Percentiles rank a stretch among this genome's conserved stretches.
Conservation (phyloP, 2,329 filamentous ascomycete genomes). For the Fusarium subtropicale region DNA sequence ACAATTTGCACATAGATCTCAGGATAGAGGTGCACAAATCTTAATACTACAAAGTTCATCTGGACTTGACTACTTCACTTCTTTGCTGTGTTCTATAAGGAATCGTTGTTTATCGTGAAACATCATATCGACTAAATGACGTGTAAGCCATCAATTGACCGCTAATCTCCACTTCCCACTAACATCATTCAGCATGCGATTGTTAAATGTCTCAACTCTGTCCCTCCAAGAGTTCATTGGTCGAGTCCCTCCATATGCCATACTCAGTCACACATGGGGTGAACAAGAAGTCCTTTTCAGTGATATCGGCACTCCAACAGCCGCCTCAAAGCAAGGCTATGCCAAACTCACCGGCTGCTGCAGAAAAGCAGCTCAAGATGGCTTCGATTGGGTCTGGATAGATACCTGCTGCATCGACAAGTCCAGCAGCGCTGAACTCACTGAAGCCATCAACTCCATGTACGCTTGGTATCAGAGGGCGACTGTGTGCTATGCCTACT, state of each 20-base stretch:
- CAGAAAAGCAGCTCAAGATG: conserved; percentile 14
- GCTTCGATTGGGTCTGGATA: conserved; percentile 18
- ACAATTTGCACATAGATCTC: conserved; percentile 34
- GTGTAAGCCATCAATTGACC: background rate
- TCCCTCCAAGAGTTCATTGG: conserved; percentile 10
- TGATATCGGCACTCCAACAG: background rate
- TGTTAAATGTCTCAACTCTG: conserved; percentile 18
- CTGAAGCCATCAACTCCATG: conserved; percentile 26
- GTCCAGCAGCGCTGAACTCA: conserved; percentile 25
- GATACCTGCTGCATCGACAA: conserved; percentile 32
- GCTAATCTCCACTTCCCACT: background rate
- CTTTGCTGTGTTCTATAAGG: background rate
- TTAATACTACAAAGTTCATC: conserved; percentile 33
- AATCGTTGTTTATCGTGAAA: background rate
- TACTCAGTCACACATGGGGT: conserved; percentile 23
- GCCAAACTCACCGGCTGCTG: conserved; percentile 9
- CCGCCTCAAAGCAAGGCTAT: conserved; percentile 6
- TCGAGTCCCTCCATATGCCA: conserved; percentile 14
- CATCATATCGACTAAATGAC: background rate
- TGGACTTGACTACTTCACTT: background rate
- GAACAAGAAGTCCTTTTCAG: conserved; percentile 17
- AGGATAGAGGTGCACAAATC: conserved; percentile 33
- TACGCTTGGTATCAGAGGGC: conserved; percentile 19
- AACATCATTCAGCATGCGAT: conserved; percentile 5
- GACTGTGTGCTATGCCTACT: conserved; percentile 18